Evolutionary conservation across 192 early-diverging fungal species (phyloP).

Genomic region (Podila verticillata): DNA sequence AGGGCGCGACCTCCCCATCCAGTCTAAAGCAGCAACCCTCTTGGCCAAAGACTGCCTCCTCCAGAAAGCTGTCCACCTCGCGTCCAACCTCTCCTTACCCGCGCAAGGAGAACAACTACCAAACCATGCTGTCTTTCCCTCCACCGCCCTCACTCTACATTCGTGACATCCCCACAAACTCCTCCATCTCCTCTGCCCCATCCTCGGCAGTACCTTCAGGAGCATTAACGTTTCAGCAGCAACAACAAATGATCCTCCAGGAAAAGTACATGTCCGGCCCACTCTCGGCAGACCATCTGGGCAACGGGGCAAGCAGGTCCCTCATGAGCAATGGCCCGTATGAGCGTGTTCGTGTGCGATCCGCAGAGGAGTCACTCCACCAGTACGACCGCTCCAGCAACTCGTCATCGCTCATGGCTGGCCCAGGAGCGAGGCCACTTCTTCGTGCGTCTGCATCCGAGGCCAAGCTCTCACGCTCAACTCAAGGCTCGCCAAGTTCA

Average conservation of each 20-base stretch:
- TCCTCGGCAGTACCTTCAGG: constrained; percentile 3
- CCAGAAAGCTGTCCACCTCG: constrained; percentile 33
- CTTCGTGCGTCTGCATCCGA: constrained; percentile 18
- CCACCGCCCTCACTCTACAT: constrained; percentile 35
- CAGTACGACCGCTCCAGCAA: neutral
- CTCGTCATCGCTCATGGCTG: neutral
- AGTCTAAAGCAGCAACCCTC: constrained; percentile 28
- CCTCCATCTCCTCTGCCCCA: constrained; percentile 13
- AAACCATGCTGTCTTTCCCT: constrained; percentile 34
- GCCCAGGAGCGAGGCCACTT: neutral
- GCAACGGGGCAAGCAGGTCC: constrained; percentile 22
- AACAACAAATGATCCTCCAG: constrained; percentile 8
- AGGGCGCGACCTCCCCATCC: neutral
- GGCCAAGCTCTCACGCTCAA: constrained; percentile 6
- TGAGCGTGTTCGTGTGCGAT: constrained; percentile 19
- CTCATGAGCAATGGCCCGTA: constrained; percentile 11
- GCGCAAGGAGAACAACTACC: constrained; percentile 36
- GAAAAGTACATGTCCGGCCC: constrained; percentile 30
- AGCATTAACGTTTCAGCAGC: constrained; percentile 17
- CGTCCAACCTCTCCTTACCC: constrained; percentile 34
- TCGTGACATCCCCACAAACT: constrained; percentile 25
- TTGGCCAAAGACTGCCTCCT: constrained; percentile 38
- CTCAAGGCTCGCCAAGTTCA: neutral
- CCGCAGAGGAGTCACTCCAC: constrained; percentile 16
- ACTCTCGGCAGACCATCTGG: constrained; percentile 28